phyloP scores from a whole-genome alignment of 352 stramenopile species.

The Thalassiosira sp. region DNA sequence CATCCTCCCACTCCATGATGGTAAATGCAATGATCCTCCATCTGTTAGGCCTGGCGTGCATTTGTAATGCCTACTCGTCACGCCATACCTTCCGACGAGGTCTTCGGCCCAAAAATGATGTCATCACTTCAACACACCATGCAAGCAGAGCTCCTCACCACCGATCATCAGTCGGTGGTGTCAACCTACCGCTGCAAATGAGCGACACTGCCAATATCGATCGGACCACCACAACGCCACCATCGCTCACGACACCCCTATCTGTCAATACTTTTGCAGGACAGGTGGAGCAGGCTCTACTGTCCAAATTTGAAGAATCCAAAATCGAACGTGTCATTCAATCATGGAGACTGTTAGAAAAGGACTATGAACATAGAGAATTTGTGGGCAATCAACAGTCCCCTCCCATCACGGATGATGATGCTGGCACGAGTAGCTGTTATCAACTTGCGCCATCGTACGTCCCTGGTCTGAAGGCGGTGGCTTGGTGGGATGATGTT shows the following conservation, averaged over 20 bases:
- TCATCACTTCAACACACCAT: no score
- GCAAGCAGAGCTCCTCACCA: background rate
- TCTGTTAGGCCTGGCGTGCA: background rate
- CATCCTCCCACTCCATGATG: no score
- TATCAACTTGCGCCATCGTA: slow-evolving; percentile 79
- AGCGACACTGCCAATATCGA: slow-evolving; percentile 20
- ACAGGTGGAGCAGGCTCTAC: slow-evolving; percentile 64
- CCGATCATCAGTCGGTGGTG: background rate
- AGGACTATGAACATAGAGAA: slow-evolving; percentile 72
- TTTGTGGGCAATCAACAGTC: slow-evolving; percentile 57
- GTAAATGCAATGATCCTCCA: background rate
- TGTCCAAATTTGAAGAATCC: slow-evolving; percentile 51
- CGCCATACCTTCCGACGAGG: background rate
- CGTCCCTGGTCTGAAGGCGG: slow-evolving; percentile 67
- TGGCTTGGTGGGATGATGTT: slow-evolving; percentile 71
- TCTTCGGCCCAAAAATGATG: no score
- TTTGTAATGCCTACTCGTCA: background rate
- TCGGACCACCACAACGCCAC: slow-evolving; percentile 35
- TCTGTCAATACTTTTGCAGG: slow-evolving; percentile 66
- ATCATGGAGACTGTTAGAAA: slow-evolving; percentile 71
- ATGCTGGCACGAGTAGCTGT: slow-evolving; percentile 47
- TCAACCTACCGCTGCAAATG: slow-evolving; percentile 7
- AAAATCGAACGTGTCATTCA: slow-evolving; percentile 61
- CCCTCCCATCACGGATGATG: slow-evolving; percentile 23
- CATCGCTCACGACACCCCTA: slow-evolving; percentile 45